A percentile compares a stretch with the other conserved stretches of the same genome.
Evolutionary conservation across 1,284 basidiomycete genomes (phyloP).

Genomic region (Sporisorium iseilematis-ciliati): DNA sequence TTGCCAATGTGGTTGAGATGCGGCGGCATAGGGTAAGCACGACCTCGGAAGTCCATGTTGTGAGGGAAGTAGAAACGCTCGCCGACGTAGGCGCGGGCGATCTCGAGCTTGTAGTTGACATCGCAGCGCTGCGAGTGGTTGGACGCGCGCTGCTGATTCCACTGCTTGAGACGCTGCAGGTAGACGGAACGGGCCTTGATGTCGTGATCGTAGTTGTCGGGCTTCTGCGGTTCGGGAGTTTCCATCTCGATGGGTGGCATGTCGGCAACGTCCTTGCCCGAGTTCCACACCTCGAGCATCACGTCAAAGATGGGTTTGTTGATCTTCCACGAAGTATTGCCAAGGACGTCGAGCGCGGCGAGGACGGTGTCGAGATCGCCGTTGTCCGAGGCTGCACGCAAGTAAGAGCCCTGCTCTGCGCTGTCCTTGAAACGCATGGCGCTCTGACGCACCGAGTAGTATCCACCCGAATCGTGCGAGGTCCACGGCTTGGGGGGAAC

Average conservation of each 20-base stretch:
- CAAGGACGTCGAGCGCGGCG: constrained; percentile 89
- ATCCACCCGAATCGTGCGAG: constrained; percentile 83
- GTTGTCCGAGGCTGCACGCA: constrained; percentile 80
- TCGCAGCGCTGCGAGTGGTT: constrained; percentile 88
- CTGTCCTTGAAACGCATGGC: constrained; percentile 93
- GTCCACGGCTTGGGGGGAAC: constrained; percentile 91
- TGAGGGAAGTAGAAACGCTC: constrained; percentile 95
- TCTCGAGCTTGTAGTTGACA: constrained; percentile 97
- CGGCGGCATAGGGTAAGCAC: constrained; percentile 96
- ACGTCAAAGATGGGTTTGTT: constrained; percentile 83
- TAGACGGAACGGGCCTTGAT: constrained; percentile 77
- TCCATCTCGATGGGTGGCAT: constrained; percentile 69
- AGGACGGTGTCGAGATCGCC: constrained; percentile 88
- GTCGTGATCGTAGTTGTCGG: constrained; percentile 77
- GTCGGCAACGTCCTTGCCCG: constrained; percentile 70
- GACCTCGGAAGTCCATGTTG: constrained; percentile 97
- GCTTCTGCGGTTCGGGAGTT: constrained; percentile 74
- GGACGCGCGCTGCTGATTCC: constrained; percentile 66
- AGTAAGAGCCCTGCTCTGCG: constrained; percentile 84
- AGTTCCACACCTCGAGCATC: constrained; percentile 85
- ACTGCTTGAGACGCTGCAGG: constrained; percentile 76
- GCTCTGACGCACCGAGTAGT: constrained; percentile 73
- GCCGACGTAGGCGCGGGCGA: constrained; percentile 87
- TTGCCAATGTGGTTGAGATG: constrained; percentile 97
- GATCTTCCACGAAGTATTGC: constrained; percentile 90